These are phyloP conservation scores for Microcyclospora pomicola DNA, from an alignment of 2,329 filamentous ascomycete genomes.

Conservation along the genomic window DNA sequence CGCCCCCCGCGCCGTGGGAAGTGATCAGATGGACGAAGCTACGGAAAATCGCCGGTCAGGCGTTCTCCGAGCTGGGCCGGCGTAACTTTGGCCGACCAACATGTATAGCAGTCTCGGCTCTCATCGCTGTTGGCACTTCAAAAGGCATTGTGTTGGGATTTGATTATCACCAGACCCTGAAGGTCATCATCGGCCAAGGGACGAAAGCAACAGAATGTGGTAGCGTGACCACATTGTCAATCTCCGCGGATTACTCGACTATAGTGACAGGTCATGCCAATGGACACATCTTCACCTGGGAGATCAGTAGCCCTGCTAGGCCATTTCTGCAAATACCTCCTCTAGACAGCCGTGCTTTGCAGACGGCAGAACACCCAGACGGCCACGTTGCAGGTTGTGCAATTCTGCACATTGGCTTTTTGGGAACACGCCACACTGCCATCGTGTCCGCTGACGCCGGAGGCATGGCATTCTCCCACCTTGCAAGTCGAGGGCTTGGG, in stretches of 20 bases:
- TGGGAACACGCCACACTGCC: slow-evolving; percentile 85
- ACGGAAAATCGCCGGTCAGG: slow-evolving; percentile 74
- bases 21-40: slow-evolving; percentile 92
- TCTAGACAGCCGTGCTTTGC: slow-evolving; percentile 46
- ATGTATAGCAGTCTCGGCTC: slow-evolving; percentile 74
- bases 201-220: slow-evolving; percentile 92
- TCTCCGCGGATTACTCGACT: slow-evolving; percentile 88
- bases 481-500: slow-evolving; percentile 82
- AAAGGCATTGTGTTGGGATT: slow-evolving; percentile 93
- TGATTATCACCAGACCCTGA: slow-evolving; percentile 92
- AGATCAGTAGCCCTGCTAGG: slow-evolving; percentile 64
- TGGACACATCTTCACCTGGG: slow-evolving; percentile 95
- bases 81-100: slow-evolving; percentile 87
- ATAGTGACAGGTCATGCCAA: slow-evolving; percentile 80
- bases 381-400: slow-evolving; percentile 68
- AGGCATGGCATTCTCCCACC: slow-evolving; percentile 96
- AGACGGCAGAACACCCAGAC: slow-evolving; percentile 55
- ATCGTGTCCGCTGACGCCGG: slow-evolving; percentile 87
- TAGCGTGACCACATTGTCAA: slow-evolving; percentile 69
- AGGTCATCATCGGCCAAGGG: slow-evolving; percentile 82
- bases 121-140: slow-evolving; percentile 80
- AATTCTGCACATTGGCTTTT: slow-evolving; percentile 83
- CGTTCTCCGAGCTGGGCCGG: slow-evolving; percentile 83
- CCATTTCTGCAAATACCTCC: slow-evolving; percentile 83
- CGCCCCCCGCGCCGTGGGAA: slow-evolving; percentile 77